Conservation (phyloP, 1,284 basidiomycete genomes). For the Cryptococcus deneoformans region DNA sequence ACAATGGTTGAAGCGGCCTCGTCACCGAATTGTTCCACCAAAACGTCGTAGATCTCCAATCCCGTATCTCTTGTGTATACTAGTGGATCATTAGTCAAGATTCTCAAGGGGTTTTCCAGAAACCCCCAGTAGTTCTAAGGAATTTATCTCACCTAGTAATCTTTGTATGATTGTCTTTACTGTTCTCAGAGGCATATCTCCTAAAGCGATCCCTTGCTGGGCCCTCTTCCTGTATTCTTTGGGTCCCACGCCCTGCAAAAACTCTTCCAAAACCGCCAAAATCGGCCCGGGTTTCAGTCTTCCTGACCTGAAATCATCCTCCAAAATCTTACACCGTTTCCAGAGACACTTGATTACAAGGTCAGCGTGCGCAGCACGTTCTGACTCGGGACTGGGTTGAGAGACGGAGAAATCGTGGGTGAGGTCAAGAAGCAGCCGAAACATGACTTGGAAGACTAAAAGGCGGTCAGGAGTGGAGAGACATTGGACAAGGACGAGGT, state of each 20-base stretch:
- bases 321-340: constrained; percentile 94
- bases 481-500: constrained; percentile 92
- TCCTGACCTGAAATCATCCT: constrained; percentile 78
- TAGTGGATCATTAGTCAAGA: constrained; percentile 2
- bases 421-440: constrained; percentile 80
- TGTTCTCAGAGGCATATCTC: constrained; percentile 94
- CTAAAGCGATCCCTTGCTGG: constrained; percentile 85
- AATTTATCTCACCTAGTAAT: constrained; percentile 69
- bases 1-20: constrained; percentile 51
- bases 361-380: constrained; percentile 88
- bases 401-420: constrained; percentile 78
- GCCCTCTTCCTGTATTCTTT: constrained; percentile 93
- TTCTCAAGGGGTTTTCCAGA: neutral
- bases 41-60: constrained; percentile 41
- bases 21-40: constrained; percentile 48
- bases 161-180: constrained; percentile 98
- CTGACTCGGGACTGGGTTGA: constrained; percentile 57
- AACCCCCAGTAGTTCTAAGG: neutral
- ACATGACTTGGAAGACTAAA: constrained; percentile 80
- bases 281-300: constrained; percentile 82
- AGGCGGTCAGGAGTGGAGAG: constrained; percentile 90
- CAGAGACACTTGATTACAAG: constrained; percentile 97
- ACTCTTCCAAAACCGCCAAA: constrained; percentile 91
- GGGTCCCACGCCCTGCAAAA: constrained; percentile 87
- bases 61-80: constrained; percentile 39